These are phyloP conservation scores for Eucalyptus curtisii DNA, from an alignment of 345 rosid species.

Conservation along the genomic window DNA sequence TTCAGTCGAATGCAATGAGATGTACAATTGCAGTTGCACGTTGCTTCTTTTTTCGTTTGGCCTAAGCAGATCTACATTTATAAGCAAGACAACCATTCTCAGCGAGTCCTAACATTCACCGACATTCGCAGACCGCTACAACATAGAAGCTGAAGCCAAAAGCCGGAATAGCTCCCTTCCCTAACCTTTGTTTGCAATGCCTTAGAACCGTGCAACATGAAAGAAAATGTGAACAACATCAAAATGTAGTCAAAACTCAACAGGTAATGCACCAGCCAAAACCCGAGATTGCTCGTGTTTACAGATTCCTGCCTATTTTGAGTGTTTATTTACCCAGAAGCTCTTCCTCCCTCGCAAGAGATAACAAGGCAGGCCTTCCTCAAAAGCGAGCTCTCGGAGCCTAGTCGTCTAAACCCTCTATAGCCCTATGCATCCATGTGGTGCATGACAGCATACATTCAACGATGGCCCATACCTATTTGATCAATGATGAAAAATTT, in stretches of 20 bases:
- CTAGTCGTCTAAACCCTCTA: background rate
- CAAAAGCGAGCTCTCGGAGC: background rate
- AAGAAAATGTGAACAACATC: background rate
- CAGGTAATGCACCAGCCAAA: background rate
- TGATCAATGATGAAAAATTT: background rate
- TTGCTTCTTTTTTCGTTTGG: background rate
- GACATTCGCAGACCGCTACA: background rate
- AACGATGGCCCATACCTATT: background rate
- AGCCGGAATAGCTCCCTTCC: background rate
- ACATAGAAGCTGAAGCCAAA: background rate
- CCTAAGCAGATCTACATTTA: background rate
- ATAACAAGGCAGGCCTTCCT: background rate
- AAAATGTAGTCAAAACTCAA: background rate
- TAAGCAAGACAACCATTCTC: background rate
- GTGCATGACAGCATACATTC: background rate
- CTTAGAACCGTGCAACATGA: background rate
- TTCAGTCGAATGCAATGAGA: background rate
- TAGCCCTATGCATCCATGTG: background rate
- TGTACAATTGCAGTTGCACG: background rate
- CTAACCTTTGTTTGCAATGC: background rate
- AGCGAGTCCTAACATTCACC: background rate
- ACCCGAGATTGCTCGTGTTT: background rate
- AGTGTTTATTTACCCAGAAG: background rate
- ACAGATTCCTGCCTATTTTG: background rate
- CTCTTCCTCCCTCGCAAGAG: background rate